phyloP scores from a whole-genome alignment of 2,329 filamentous ascomycete genomes.

The Stemphylium vesicarium region DNA sequence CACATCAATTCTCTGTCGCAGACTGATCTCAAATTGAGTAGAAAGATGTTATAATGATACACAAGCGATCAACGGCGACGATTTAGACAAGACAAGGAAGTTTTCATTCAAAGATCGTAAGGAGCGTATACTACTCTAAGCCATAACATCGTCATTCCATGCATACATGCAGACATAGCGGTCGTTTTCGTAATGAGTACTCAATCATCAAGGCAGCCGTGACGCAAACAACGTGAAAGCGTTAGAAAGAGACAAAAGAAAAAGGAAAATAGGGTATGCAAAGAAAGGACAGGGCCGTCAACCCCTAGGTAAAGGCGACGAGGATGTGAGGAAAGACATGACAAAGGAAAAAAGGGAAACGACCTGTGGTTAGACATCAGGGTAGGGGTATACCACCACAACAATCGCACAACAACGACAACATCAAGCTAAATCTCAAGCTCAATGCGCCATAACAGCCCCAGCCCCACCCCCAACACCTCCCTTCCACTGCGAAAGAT shows the following conservation, averaged over 20 bases:
- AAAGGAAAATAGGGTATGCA: not conserved
- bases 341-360: not conserved
- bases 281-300: slow-evolving; percentile 1
- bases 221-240: not conserved
- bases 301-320: not conserved
- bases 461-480: not conserved
- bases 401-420: not conserved
- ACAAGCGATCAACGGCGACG: no score
- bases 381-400: not conserved
- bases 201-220: not conserved
- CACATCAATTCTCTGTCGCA: no score
- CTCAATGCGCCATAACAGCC: slow-evolving; percentile 8
- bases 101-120: not conserved
- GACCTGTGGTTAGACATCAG: not conserved
- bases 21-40: no score
- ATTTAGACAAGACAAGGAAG: not conserved
- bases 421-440: no score
- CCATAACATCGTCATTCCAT: not conserved
- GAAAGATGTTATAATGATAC: no score
- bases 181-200: slow-evolving; percentile 1
- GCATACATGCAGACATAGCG: not conserved
- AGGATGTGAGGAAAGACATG: not conserved
- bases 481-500: slow-evolving; percentile 12
- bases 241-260: not conserved
- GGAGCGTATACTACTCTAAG: not conserved